A percentile compares a stretch with the other conserved stretches of the same genome.
These are phyloP conservation scores for Diaporthe eres DNA, from an alignment of 2,329 filamentous ascomycete genomes.

Conservation along the genomic window DNA sequence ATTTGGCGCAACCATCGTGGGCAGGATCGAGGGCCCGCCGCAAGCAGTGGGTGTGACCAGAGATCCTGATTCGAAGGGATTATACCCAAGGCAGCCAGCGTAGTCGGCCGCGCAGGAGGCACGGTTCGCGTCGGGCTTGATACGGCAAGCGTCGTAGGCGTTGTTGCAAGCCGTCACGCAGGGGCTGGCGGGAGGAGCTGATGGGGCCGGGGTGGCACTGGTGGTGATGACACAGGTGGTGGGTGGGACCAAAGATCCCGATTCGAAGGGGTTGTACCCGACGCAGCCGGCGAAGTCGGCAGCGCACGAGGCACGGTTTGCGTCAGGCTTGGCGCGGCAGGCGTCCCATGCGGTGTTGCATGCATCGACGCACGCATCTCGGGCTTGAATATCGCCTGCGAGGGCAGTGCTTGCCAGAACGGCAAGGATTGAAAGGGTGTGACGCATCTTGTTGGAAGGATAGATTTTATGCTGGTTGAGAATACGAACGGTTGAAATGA, in stretches of 20 bases:
- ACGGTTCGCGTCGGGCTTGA: background rate
- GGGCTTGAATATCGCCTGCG: background rate
- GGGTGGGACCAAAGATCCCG: background rate
- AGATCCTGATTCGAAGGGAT: conserved; percentile 3
- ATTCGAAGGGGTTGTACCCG: conserved; percentile 10
- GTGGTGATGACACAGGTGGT: background rate
- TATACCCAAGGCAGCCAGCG: background rate
- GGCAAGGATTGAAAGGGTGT: conserved; percentile 2
- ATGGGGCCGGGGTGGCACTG: too few species aligned
- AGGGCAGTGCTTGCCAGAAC: conserved; percentile 2
- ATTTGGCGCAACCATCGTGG: background rate
- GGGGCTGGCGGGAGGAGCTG: too few species aligned
- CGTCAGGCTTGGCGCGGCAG: background rate
- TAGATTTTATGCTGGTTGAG: background rate
- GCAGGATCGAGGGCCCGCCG: background rate
- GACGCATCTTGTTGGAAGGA: background rate
- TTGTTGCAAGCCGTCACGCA: too few species aligned
- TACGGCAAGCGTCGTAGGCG: background rate
- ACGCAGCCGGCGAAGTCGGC: background rate
- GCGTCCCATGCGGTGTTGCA: background rate
- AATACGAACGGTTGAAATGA: background rate
- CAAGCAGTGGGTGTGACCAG: conserved; percentile 10
- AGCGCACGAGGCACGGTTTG: background rate
- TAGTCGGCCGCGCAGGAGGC: background rate
- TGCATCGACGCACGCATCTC: conserved; percentile 6